Evolutionary conservation across 805 yeast genomes (phyloP), one percentile per base, ranked within the genome.

Genomic region (Lipomyces sp.): DNA sequence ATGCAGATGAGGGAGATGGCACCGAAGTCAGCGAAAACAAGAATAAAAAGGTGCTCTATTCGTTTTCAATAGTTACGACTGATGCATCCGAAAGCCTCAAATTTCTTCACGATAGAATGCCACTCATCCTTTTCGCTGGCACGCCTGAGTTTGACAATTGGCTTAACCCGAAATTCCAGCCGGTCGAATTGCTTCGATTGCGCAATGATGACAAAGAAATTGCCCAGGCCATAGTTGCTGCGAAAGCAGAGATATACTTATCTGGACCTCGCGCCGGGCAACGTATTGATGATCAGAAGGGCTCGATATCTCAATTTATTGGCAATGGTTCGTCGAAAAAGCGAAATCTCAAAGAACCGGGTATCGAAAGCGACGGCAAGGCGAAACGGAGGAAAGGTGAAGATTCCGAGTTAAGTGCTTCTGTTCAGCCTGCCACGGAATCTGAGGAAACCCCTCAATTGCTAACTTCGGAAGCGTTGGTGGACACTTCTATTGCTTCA

Each of bases 41-140:
- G 54, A 29, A 45, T 18, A 24, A 24, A 30, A 37, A 39, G 7
- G n/a, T 48, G 8, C 34, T 64, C n/a, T 69, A 62, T 57, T 64
- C 71, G 3, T 68, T 59, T 34, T 59, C 70, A 0, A 85, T 93
- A 0, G 81, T 91, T 0, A 93, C 98, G 0, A 89, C 90, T 0
- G 84, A 85, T 0, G 94, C 96, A 0, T 84, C 87, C 0, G 76
- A 81, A 50, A 84, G 84, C 57, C 69, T 92, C 69, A 76, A 79
- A 54, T 88, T 92, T 90, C 76, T 93, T 2, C 97, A 93, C 75
- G 77, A 79, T 0, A 80, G 98, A 33, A 90, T 91, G 86, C 98
- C 98, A 0, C 80, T 89, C 1, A 82, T 91, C 13, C 64, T 92
- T 4, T 82, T 80, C 35, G 90, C 91, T 0, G 74, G 71, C n/a